Evolutionary conservation across 208 protist species (phyloP), one percentile per base, ranked within the genome.

Genomic region (Acanthamoeba lenticulata): DNA sequence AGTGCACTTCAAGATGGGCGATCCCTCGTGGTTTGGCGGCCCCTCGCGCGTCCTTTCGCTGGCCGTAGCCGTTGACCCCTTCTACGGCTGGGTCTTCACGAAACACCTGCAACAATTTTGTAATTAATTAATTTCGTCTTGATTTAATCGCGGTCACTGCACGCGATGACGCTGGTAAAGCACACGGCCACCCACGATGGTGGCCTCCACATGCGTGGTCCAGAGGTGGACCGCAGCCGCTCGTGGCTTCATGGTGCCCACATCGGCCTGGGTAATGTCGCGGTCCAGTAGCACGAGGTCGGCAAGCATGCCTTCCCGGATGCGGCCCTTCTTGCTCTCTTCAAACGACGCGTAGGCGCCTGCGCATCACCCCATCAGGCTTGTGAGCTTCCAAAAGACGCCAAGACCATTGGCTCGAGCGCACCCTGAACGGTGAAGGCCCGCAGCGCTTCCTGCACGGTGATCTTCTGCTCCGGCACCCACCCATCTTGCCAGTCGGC

Each of bases 311-410:
- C 83, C 83, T 2, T 44, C n/a, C 11, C 34, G 34, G 47, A 90
- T 40, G 29, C 32, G 32, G 2, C 83, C 83, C 9, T 90, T 90
- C 34, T 69, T 38, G 34, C 34, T 11, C 36, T 90, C 83, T 21
- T 90, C 83, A 36, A 90, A 90, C 27, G 83, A 40, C 34, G 83
- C 83, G 36, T 90, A 90, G 7, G 83, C 83, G 34, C 32, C 83
- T 34, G 13, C 36, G 9, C 4, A 44, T 17, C 0, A 1, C 55
- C 55, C 55, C 0, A 32, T 65, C 24, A n/a, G 19, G 45, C 45
- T 52, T 52, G 5, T 19, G 5, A 52, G 9, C 45, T 52, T 5
- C 45, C 45, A 52, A 15, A 52, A 24, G 27, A 17, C 1, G 52
- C 13, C 11, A 27, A 55, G 24, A 34, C 17, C 45, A 5, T 11